phyloP scores from a whole-genome alignment of 208 protist genomes.

The Leishmania mexicana region DNA sequence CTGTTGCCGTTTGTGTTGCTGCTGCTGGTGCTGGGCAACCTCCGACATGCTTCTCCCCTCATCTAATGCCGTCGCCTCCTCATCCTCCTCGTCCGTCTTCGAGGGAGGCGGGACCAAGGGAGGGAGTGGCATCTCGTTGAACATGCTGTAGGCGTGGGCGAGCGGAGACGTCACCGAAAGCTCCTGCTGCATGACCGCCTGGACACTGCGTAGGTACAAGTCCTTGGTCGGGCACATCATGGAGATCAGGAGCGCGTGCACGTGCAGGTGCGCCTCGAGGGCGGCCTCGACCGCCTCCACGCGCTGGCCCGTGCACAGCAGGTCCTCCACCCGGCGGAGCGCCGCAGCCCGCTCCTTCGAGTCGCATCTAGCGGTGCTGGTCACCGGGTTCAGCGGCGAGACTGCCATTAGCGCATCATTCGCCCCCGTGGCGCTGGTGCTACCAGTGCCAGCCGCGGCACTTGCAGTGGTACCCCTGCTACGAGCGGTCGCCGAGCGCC shows the following conservation, averaged over 20 bases:
- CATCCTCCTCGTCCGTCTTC: not conserved
- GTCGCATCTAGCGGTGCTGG: constrained; percentile 1
- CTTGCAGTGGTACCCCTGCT: not conserved
- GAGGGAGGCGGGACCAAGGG: constrained; percentile 37
- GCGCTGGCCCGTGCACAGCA: constrained; percentile 63
- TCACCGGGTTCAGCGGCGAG: constrained; percentile 19
- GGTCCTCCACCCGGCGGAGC: constrained; percentile 53
- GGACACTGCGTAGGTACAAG: constrained; percentile 62
- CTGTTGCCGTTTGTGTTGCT: not conserved
- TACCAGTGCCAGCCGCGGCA: not conserved
- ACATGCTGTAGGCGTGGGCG: constrained; percentile 81
- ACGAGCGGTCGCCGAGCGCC: constrained; percentile 5
- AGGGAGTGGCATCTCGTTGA: constrained; percentile 75
- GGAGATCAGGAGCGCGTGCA: constrained; percentile 81
- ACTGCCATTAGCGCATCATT: constrained; percentile 1
- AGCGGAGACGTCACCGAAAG: constrained; percentile 61
- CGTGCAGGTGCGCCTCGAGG: constrained; percentile 52
- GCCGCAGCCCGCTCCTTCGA: constrained; percentile 25
- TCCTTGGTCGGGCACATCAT: constrained; percentile 90
- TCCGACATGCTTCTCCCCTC: not conserved
- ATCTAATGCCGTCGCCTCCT: not conserved
- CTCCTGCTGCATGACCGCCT: constrained; percentile 59
- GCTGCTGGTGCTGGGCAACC: not conserved
- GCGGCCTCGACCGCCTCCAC: constrained; percentile 67
- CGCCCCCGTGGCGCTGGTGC: not conserved